Conservation (phyloP, 2,329 filamentous ascomycete genomes). For the Fusarium hainanense region DNA sequence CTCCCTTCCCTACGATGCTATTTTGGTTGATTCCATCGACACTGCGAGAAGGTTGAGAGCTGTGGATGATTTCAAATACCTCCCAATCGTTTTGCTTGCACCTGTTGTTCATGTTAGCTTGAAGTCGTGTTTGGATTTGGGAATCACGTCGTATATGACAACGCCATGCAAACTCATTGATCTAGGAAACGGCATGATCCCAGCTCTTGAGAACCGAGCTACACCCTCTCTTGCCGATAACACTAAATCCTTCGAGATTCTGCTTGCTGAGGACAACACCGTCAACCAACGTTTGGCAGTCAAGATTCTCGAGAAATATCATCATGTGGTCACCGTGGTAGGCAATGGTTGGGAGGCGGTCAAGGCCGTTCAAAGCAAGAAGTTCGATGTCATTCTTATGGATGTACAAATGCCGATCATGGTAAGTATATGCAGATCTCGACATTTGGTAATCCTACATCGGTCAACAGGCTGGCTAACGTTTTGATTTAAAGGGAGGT, state of each 20-base stretch:
- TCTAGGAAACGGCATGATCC: constrained; percentile 94
- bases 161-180: constrained; percentile 95
- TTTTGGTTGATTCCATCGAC: constrained; percentile 93
- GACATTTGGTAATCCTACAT: neutral
- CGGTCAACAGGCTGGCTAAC: constrained; percentile 49
- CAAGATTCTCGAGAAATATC: constrained; percentile 97
- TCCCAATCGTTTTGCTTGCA: constrained; percentile 92
- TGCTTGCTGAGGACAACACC: constrained; percentile 95
- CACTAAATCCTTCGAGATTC: constrained; percentile 93
- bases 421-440: constrained; percentile 62
- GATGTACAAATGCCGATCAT: constrained; percentile 99
- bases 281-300: constrained; percentile 97
- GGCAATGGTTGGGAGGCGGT: constrained; percentile 95
- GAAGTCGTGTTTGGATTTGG: constrained; percentile 92
- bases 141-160: constrained; percentile 99
- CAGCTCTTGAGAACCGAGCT: constrained; percentile 91
- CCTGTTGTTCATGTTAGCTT: constrained; percentile 90
- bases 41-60: constrained; percentile 87
- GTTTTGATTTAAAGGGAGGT: constrained; percentile 71
- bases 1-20: constrained; percentile 86
- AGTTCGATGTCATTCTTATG: constrained; percentile 98
- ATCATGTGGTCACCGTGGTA: constrained; percentile 91
- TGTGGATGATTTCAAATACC: constrained; percentile 96
- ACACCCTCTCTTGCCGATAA: constrained; percentile 93
- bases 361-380: constrained; percentile 88